Conservation (phyloP, 257 asterid genomes). For the Nemophila menziesii region DNA sequence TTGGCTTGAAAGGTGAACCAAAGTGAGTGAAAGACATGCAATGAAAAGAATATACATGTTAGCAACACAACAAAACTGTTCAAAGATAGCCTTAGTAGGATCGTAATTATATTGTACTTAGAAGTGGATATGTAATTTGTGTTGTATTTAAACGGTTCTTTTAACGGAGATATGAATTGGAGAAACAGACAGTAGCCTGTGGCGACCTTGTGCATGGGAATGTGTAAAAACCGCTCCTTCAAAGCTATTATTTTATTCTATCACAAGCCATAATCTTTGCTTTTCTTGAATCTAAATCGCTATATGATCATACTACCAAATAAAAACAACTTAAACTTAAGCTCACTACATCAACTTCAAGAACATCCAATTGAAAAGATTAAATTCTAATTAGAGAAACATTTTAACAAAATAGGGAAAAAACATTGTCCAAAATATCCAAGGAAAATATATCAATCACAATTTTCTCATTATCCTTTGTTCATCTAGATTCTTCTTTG, state of each 20-base stretch:
- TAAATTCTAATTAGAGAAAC: no score
- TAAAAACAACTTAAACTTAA: no score
- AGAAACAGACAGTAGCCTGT: constrained; percentile 32
- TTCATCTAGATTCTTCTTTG: no score
- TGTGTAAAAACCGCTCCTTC: constrained; percentile 53
- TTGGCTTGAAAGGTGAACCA: constrained; percentile 22
- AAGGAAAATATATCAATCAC: no score
- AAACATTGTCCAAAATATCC: no score
- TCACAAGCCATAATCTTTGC: no score
- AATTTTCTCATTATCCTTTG: no score
- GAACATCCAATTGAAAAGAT: no score
- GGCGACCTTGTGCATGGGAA: constrained; percentile 39
- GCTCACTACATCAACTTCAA: no score
- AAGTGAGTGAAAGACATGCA: constrained; percentile 34
- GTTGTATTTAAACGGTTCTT: constrained; percentile 30
- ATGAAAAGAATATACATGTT: constrained; percentile 49
- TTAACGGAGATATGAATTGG: constrained; percentile 36
- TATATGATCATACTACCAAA: no score
- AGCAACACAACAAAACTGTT: constrained; percentile 60
- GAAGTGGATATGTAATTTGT: constrained; percentile 49
- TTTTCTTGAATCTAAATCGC: no score
- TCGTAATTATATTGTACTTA: constrained; percentile 39
- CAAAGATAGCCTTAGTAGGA: constrained; percentile 51
- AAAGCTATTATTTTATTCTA: constrained; percentile 21
- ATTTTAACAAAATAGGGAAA: no score